Percentiles rank a stretch among this genome's conserved stretches.
Conservation (phyloP, 2,329 filamentous ascomycete genomes). For the Penicillium sp. region DNA sequence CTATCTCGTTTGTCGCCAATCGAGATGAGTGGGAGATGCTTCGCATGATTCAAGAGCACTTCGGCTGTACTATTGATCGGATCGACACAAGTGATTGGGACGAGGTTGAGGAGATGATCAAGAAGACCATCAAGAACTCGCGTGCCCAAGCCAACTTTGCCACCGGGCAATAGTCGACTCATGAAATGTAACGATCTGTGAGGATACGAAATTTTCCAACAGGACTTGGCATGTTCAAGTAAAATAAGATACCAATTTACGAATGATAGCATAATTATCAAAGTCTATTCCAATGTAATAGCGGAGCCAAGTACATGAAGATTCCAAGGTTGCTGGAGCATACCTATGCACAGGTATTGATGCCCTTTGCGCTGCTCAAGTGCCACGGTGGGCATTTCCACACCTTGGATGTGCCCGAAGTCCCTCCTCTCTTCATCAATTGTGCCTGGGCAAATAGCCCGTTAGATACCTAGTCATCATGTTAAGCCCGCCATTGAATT, state of each 20-base stretch:
- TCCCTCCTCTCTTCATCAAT: no score
- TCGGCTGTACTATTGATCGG: slow-evolving; percentile 75
- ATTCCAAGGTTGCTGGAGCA: no score
- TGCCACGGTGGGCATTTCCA: no score
- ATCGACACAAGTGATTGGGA: slow-evolving; percentile 91
- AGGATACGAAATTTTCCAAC: slow-evolving; percentile 7
- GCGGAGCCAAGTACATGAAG: no score
- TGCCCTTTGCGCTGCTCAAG: no score
- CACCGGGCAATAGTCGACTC: background rate
- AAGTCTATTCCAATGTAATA: background rate
- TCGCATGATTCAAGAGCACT: slow-evolving; percentile 74
- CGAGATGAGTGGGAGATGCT: slow-evolving; percentile 77
- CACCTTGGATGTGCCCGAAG: no score
- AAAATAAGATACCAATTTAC: slow-evolving; percentile 36
- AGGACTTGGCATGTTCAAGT: slow-evolving; percentile 8
- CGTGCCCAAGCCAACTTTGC: slow-evolving; percentile 43
- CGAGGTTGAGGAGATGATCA: slow-evolving; percentile 76
- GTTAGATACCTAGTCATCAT: no score
- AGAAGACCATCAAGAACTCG: slow-evolving; percentile 69
- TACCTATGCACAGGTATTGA: no score
- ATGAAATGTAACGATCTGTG: slow-evolving; percentile 12
- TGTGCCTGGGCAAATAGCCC: background rate
- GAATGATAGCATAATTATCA: slow-evolving; percentile 5
- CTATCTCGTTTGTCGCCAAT: slow-evolving; percentile 91
- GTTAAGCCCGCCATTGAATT: no score